Conservation (phyloP, 2,329 filamentous ascomycete genomes). For the Nannizziopsis arthrosporioides region DNA sequence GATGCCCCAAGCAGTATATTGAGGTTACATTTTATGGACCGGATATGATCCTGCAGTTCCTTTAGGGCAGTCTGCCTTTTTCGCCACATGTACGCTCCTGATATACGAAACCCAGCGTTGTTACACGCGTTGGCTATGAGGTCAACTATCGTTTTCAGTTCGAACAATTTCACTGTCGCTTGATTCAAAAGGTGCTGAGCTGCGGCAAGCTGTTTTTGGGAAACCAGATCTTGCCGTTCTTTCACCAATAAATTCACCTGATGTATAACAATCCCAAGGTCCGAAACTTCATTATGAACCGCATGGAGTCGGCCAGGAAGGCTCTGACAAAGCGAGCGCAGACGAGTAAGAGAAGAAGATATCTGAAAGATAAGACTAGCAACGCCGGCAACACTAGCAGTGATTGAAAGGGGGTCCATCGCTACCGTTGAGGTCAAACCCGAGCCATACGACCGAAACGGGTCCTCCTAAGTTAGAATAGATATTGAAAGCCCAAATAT, state of each 20-base stretch:
- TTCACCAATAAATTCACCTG: constrained; percentile 19
- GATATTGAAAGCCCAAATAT: background rate
- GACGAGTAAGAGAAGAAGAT: constrained; percentile 18
- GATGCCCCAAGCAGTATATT: constrained; percentile 23
- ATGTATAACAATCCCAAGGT: constrained; percentile 22
- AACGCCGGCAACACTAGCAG: constrained; percentile 19
- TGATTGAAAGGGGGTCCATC: constrained; percentile 21
- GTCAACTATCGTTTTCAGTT: constrained; percentile 19
- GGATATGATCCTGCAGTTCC: constrained; percentile 20
- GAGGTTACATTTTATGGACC: constrained; percentile 21
- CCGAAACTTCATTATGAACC: constrained; percentile 23
- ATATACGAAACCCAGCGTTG: constrained; percentile 13
- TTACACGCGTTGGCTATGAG: constrained; percentile 13
- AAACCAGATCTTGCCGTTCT: constrained; percentile 9
- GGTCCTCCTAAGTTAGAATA: background rate
- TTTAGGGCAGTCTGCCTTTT: constrained; percentile 19
- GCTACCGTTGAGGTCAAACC: background rate
- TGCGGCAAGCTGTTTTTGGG: constrained; percentile 11
- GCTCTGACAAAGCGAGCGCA: constrained; percentile 19
- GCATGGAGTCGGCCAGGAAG: constrained; percentile 24
- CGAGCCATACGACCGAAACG: no score
- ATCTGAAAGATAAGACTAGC: constrained; percentile 19
- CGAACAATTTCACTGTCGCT: constrained; percentile 19
- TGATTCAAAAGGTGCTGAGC: constrained; percentile 20
- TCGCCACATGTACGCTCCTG: constrained; percentile 16